phyloP scores from a whole-genome alignment of 1,284 basidiomycete genomes.

The Wallemia hederae region DNA sequence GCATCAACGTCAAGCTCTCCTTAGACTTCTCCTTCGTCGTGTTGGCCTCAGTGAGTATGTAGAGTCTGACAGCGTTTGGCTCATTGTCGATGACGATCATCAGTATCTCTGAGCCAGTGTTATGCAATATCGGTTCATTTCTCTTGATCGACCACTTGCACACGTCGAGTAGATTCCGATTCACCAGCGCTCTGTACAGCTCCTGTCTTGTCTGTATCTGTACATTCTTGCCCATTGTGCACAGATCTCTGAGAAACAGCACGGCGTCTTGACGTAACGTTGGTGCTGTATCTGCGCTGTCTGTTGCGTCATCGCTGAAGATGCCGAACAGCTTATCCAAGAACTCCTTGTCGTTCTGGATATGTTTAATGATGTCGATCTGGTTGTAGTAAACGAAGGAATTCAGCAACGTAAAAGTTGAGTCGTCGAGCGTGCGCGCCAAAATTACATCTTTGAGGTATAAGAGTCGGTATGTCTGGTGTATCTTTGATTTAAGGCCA shows the following conservation, averaged over 20 bases:
- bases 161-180: slow-evolving; percentile 62
- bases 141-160: slow-evolving; percentile 58
- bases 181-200: slow-evolving; percentile 68
- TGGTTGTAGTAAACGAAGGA: slow-evolving; percentile 97
- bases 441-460: slow-evolving; percentile 97
- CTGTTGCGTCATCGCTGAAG: slow-evolving; percentile 28
- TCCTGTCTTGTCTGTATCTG: slow-evolving; percentile 59
- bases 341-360: slow-evolving; percentile 47
- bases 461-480: slow-evolving; percentile 81
- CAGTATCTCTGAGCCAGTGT: slow-evolving; percentile 63
- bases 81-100: slow-evolving; percentile 73
- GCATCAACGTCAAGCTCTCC: slow-evolving; percentile 28
- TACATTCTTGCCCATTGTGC: slow-evolving; percentile 83
- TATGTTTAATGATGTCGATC: slow-evolving; percentile 79
- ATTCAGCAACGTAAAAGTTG: slow-evolving; percentile 86
- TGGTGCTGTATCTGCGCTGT: slow-evolving; percentile 6
- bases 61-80: slow-evolving; percentile 50
- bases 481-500: slow-evolving; percentile 53
- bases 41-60: slow-evolving; percentile 45
- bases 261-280: slow-evolving; percentile 37
- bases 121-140: slow-evolving; percentile 28
- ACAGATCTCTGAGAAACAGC: slow-evolving; percentile 67
- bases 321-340: slow-evolving; percentile 45
- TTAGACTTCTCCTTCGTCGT: slow-evolving; percentile 17
- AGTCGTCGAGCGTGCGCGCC: slow-evolving; percentile 74